Conservation (phyloP, 441 rosid genomes). For the Euphorbia celastroides region DNA sequence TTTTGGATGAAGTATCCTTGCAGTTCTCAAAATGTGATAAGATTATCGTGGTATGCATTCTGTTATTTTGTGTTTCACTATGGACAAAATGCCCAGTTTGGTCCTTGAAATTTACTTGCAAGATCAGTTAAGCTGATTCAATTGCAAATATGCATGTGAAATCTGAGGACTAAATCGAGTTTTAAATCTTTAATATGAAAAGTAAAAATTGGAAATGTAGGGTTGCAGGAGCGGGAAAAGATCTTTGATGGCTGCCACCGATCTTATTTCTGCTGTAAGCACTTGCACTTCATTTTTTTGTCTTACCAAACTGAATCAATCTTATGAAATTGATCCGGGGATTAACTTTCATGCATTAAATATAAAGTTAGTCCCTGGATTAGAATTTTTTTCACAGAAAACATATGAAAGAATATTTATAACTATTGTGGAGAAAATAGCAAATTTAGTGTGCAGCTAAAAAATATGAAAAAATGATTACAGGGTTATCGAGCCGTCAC, state of each 20-base stretch:
- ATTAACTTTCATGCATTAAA: not conserved
- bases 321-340: not conserved
- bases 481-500: slow-evolving; percentile 69
- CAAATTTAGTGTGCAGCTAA: not conserved
- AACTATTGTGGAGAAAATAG: not conserved
- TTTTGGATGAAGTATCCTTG: slow-evolving; percentile 50
- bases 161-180: not conserved
- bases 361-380: not conserved
- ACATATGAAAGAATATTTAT: not conserved
- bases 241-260: slow-evolving; percentile 80
- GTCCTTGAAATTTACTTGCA: no score
- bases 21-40: slow-evolving; percentile 69
- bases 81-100: no score
- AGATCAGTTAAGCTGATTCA: no score
- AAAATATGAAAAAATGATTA: not conserved
- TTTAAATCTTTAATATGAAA: no score
- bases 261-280: slow-evolving; percentile 69
- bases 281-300: no score
- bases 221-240: slow-evolving; percentile 74
- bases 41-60: slow-evolving; percentile 46
- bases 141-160: no score
- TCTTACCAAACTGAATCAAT: not conserved
- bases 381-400: not conserved
- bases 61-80: not conserved
- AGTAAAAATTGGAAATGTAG: slow-evolving; percentile 22